phyloP scores from a whole-genome alignment of 2,329 filamentous ascomycete genomes.

The Byssochlamys sp. region DNA sequence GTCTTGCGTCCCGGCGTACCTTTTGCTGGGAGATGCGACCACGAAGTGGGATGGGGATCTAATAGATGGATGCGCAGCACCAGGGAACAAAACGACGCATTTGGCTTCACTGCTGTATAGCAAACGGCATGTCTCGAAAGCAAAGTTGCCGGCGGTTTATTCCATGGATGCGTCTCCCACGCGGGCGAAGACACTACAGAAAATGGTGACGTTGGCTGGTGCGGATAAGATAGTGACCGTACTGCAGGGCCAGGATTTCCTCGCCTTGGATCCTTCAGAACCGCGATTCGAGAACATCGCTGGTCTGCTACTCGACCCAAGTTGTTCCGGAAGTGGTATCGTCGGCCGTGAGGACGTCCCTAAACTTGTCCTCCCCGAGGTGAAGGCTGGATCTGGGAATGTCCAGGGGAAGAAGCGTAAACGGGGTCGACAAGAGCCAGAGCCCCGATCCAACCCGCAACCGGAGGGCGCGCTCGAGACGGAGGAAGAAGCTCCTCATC shows the following conservation, averaged over 20 bases:
- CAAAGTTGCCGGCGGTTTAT: conserved; percentile 41
- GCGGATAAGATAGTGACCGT: conserved; percentile 58
- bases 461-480: conserved; percentile 14
- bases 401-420: conserved; percentile 36
- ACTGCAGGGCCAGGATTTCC: conserved; percentile 68
- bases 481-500: conserved; percentile 27
- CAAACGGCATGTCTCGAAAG: conserved; percentile 14
- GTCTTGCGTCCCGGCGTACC: conserved; percentile 87
- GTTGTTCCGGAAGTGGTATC: conserved; percentile 91
- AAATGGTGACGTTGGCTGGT: conserved; percentile 70
- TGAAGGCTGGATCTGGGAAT: conserved; percentile 8
- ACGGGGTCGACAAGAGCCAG: conserved; percentile 15
- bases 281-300: conserved; percentile 60
- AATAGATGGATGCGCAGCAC: conserved; percentile 88
- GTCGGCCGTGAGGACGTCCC: conserved; percentile 75
- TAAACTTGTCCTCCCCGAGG: conserved; percentile 51
- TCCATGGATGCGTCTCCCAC: conserved; percentile 31
- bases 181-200: conserved; percentile 65
- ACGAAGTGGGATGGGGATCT: conserved; percentile 51
- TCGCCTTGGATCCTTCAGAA: conserved; percentile 59
- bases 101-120: conserved; percentile 60
- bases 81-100: conserved; percentile 96
- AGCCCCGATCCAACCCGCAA: conserved; percentile 2
- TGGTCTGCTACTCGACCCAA: conserved; percentile 78
- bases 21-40: conserved; percentile 56